Base-by-base conservation (phyloP, 495 filamentous ascomycete genomes). In the Podospora pseudoanserina region DNA sequence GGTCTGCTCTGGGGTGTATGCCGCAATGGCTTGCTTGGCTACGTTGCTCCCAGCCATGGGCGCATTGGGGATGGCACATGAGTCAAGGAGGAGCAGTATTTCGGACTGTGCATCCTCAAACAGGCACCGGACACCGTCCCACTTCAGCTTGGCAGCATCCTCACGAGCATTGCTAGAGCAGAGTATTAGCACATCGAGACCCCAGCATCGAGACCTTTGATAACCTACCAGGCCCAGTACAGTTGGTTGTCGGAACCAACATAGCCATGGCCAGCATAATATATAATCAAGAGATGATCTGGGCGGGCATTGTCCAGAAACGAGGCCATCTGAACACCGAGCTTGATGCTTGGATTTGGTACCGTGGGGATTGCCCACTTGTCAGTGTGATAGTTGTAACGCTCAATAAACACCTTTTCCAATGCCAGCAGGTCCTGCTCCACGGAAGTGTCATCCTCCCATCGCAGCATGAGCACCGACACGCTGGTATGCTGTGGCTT, bases 231-330 rank as follows among this genome's bases (percentile, higher is more conserved):
- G 26, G 84, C 82, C 85, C 84, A 86, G 67, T 83, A 86, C 4
- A 86, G 76, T 68, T 85, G 83, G 68, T 81, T 79, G 69, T 87
- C 83, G 5, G 77, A 66, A 2, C 83, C 81, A 63, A 84, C 75
- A 67, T 78, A 83, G 19, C 84, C 82, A 69, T 85, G 77, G 15
- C 85, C 85, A 44, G 83, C 84, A 70, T 87, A 87, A 71, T 86
- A 85, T 67, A 87, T 81, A 66, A 87, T 84, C 67, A 85, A 72
- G 0, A 87, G 81, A 62, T 86, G 84, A 65, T 85, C 83, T 3
- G 83, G 78, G 23, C 80, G 71, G 11, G 84, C 84, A 57, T 82
- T 79, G 66, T 87, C 81, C 30, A 85, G 76, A 54, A 84, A 83
- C 0, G 79, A 79, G 16, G 78, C 73, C 74, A 87, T 81, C 66